Conservation (phyloP, 2,329 filamentous ascomycete species). For the Fusarium vanettenii region DNA sequence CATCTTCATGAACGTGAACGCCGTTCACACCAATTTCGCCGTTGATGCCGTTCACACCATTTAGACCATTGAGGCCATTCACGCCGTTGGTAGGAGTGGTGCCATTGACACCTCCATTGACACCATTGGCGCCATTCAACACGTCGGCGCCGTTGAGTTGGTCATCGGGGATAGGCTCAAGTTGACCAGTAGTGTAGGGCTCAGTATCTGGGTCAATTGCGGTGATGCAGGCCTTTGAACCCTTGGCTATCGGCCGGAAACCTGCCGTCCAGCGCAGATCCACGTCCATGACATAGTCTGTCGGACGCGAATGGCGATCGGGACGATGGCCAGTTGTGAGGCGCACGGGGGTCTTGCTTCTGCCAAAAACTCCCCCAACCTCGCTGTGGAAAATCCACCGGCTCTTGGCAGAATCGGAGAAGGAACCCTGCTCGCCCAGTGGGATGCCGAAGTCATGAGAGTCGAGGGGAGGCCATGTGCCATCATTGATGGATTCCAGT, state of each 20-base stretch:
- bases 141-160: slow-evolving; percentile 26
- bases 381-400: slow-evolving; percentile 56
- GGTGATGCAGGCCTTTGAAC: slow-evolving; percentile 58
- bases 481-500: slow-evolving; percentile 61
- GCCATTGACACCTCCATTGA: not conserved
- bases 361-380: slow-evolving; percentile 56
- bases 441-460: slow-evolving; percentile 48
- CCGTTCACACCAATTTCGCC: slow-evolving; percentile 20
- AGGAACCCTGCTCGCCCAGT: slow-evolving; percentile 23
- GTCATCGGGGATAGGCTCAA: slow-evolving; percentile 36
- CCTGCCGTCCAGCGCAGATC: slow-evolving; percentile 60
- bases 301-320: slow-evolving; percentile 44
- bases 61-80: slow-evolving; percentile 17
- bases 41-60: slow-evolving; percentile 20
- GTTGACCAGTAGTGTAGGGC: slow-evolving; percentile 37
- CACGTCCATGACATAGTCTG: slow-evolving; percentile 61
- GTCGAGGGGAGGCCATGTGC: slow-evolving; percentile 65
- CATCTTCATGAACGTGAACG: slow-evolving; percentile 5
- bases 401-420: slow-evolving; percentile 35
- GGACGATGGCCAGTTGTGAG: slow-evolving; percentile 43
- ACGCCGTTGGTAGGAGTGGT: slow-evolving; percentile 1
- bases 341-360: slow-evolving; percentile 51
- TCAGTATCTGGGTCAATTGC: slow-evolving; percentile 52
- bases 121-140: slow-evolving; percentile 23
- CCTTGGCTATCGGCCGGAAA: slow-evolving; percentile 54